Percentiles rank a stretch among this genome's conserved stretches.
phyloP scores from a whole-genome alignment of 805 yeast genomes.

The Candida argentea region DNA sequence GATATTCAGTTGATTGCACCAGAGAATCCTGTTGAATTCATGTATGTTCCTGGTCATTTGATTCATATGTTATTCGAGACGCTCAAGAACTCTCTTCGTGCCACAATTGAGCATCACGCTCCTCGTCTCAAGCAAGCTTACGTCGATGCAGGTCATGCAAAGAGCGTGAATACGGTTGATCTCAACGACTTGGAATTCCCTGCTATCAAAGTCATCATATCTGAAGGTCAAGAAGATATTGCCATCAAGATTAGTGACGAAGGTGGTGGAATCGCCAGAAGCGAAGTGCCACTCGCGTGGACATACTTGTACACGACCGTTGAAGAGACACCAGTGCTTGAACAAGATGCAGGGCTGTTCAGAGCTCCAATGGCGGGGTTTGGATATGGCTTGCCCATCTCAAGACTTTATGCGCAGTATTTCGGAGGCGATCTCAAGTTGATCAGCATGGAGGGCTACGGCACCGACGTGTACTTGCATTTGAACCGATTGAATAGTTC shows the following conservation, averaged over 20 bases:
- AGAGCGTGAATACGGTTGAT: conserved; percentile 26
- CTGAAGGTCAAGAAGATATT: conserved; percentile 84
- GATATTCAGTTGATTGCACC: conserved; percentile 71
- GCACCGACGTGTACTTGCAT: conserved; percentile 86
- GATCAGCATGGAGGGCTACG: conserved; percentile 89
- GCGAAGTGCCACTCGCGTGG: conserved; percentile 81
- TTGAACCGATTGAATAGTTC: conserved; percentile 68
- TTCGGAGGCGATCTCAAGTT: conserved; percentile 85
- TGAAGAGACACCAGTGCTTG: conserved; percentile 55
- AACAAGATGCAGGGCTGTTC: conserved; percentile 56
- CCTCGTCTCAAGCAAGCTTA: conserved; percentile 32
- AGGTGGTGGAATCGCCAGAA: conserved; percentile 88
- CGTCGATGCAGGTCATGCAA: conserved; percentile 32
- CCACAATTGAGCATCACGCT: conserved; percentile 76
- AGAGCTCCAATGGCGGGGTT: conserved; percentile 92
- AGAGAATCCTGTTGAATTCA: conserved; percentile 59
- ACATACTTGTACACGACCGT: conserved; percentile 88
- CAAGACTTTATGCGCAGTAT: conserved; percentile 77
- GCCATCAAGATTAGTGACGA: conserved; percentile 86
- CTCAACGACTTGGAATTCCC: conserved; percentile 66
- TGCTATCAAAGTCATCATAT: conserved; percentile 76
- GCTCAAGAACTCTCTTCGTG: conserved; percentile 75
- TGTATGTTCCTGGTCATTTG: conserved; percentile 90
- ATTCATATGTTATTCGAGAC: conserved; percentile 88
- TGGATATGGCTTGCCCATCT: conserved; percentile 85